These are phyloP conservation scores for Orbilia javanica DNA, from an alignment of 2,329 filamentous ascomycete species.

Conservation along the genomic window DNA sequence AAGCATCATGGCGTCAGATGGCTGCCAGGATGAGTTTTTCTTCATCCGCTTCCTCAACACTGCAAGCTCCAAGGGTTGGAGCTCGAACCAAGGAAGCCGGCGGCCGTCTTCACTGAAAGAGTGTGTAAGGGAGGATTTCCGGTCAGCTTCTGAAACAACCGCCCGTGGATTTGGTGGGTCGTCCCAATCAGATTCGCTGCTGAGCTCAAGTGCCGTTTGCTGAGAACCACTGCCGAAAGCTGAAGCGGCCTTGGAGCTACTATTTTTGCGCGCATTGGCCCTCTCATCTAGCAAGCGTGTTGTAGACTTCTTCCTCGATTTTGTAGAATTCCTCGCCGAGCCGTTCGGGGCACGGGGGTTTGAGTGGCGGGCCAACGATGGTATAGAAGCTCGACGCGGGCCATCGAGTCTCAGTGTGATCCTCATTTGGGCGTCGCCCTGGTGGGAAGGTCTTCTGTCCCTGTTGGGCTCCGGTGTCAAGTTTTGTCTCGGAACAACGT, in stretches of 20 bases:
- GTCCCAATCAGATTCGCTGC: conserved; percentile 61
- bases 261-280: background rate
- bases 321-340: conserved; percentile 5
- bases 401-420: conserved; percentile 61
- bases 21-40: conserved; percentile 88
- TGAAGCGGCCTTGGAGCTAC: conserved; percentile 5
- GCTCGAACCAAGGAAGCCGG: conserved; percentile 63
- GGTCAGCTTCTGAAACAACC: conserved; percentile 31
- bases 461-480: conserved; percentile 73
- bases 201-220: conserved; percentile 32
- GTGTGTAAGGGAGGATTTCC: conserved; percentile 48
- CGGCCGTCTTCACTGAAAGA: conserved; percentile 63
- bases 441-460: conserved; percentile 70
- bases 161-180: conserved; percentile 58
- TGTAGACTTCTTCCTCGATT: conserved; percentile 30
- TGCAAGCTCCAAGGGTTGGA: conserved; percentile 69
- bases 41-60: conserved; percentile 87
- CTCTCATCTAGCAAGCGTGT: conserved; percentile 25
- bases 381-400: conserved; percentile 43
- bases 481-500: conserved; percentile 70
- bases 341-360: background rate
- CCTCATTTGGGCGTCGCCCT: conserved; percentile 63
- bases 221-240: conserved; percentile 13
- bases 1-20: conserved; percentile 86
- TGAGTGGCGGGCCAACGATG: conserved; percentile 31